These are phyloP conservation scores for Cajanus cajan DNA, from an alignment of 306 rosid genomes.

Conservation along the genomic window DNA sequence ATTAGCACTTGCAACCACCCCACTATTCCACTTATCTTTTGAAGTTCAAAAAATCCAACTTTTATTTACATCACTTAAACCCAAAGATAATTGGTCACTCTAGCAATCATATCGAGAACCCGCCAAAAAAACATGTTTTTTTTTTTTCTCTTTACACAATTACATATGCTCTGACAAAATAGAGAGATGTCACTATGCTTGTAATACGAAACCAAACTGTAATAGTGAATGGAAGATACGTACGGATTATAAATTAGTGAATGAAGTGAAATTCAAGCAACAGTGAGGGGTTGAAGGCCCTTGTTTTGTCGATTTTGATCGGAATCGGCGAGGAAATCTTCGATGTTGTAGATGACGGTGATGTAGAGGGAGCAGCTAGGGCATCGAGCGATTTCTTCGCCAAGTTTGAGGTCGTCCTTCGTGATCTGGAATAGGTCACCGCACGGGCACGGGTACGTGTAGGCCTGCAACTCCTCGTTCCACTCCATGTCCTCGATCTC, in stretches of 20 bases:
- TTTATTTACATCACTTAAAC: background rate
- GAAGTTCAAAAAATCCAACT: background rate
- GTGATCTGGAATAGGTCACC: constrained; percentile 95
- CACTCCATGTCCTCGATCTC: constrained; percentile 99
- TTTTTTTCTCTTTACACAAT: background rate
- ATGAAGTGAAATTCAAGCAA: constrained; percentile 60
- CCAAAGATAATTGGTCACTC: background rate
- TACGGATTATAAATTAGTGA: background rate
- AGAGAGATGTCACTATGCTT: too few relatives aligned
- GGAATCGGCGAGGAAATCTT: constrained; percentile 57
- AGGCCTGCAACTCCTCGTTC: constrained; percentile 77
- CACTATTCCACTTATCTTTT: background rate
- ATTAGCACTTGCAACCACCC: background rate
- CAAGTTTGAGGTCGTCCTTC: constrained; percentile 79
- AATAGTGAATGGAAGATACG: background rate
- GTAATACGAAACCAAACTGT: too few relatives aligned
- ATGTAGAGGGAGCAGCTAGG: constrained; percentile 97
- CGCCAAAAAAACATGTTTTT: too few relatives aligned
- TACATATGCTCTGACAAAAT: background rate
- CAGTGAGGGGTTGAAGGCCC: constrained; percentile 41
- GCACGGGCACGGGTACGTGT: constrained; percentile 93
- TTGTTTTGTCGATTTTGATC: constrained; percentile 44
- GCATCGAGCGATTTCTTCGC: constrained; percentile 96
- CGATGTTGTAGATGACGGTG: constrained; percentile 82
- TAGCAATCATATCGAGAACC: background rate